Evolutionary conservation across 2,329 filamentous ascomycete species (phyloP), one percentile per base, ranked within the genome.

Genomic region (Aspergillus fumigatiaffinis): DNA sequence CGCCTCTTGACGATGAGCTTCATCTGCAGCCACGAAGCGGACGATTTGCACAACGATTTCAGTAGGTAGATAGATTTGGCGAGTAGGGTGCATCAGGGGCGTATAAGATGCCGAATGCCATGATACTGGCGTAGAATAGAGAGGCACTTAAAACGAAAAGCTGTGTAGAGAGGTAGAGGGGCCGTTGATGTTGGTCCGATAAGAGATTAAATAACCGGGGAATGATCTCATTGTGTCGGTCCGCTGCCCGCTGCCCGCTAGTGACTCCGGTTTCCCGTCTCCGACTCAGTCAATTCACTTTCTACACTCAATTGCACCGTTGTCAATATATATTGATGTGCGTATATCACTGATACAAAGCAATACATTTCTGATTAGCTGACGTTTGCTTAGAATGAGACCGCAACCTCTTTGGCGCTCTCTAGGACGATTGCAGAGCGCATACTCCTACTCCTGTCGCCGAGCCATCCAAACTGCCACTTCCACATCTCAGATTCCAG

Each of bases 21-120:
- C 60, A 61, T 68, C 64, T 6, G 57, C 64, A n/a, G 71, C 68
- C 50, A 83, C 60, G 60, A 77, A 76, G 48, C 70, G 68, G 32
- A 84, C 64, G 53, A 85, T 79, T 26, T 80, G 71, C 21, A 82
- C 68, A 49, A 86, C 60, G 26, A 86, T 73, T 66, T 86, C 83
- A 56, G 80, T 77, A 4, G 83, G 83, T 3, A 85, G 77, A 63
- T 82, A 76, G 26, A 67, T 61, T 51, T 63, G 60, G 25, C 20
- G 58, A 51, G 56, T 68, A 60, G 47, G 64, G 62, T 53, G 47
- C 48, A 62, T 61, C 44, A 51, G 60, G 42, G 52, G 61, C 66
- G 61, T 46, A 23, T 23, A 46, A 12, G 2, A 20, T 68, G 49
- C 54, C 50, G 29, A 46, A 59, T 55, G 47, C 52, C 55, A 65